A percentile compares a stretch with the other conserved stretches of the same genome.
These are phyloP conservation scores for Kodamaea sagamina DNA, from an alignment of 805 yeast species.

Conservation along the genomic window DNA sequence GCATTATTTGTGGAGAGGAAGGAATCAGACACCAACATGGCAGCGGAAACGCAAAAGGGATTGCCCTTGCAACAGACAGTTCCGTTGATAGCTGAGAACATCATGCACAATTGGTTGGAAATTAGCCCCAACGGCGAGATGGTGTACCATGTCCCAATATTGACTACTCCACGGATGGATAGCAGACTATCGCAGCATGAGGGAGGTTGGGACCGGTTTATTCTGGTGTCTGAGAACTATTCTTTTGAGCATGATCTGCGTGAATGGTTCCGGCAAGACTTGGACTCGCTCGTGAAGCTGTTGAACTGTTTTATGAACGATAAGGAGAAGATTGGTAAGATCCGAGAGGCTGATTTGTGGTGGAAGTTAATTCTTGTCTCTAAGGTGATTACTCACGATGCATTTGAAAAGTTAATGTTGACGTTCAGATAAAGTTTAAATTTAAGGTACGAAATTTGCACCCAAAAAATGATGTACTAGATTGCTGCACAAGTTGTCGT, in stretches of 20 bases:
- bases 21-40: not conserved
- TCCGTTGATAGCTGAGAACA: conserved; percentile 31
- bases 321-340: not conserved
- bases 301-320: not conserved
- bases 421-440: conserved; percentile 1
- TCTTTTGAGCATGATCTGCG: conserved; percentile 20
- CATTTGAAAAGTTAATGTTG: conserved; percentile 1
- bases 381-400: conserved; percentile 5
- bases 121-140: conserved; percentile 17
- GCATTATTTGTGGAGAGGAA: conserved; percentile 16
- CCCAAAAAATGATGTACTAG: too few relatives aligned
- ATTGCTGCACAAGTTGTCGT: too few relatives aligned
- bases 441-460: not conserved
- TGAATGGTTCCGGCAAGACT: conserved; percentile 10
- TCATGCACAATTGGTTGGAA: conserved; percentile 31
- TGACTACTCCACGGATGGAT: conserved; percentile 32
- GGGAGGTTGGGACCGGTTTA: conserved; percentile 21
- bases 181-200: conserved; percentile 16
- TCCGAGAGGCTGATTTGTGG: not conserved
- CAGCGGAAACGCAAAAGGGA: too few relatives aligned
- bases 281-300: conserved; percentile 8
- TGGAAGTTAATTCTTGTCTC: conserved; percentile 6
- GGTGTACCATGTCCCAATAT: conserved; percentile 30
- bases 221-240: conserved; percentile 24
- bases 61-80: conserved; percentile 12